Base-by-base conservation (phyloP, 2,329 filamentous ascomycete species). In the Dactylella cylindrospora region DNA sequence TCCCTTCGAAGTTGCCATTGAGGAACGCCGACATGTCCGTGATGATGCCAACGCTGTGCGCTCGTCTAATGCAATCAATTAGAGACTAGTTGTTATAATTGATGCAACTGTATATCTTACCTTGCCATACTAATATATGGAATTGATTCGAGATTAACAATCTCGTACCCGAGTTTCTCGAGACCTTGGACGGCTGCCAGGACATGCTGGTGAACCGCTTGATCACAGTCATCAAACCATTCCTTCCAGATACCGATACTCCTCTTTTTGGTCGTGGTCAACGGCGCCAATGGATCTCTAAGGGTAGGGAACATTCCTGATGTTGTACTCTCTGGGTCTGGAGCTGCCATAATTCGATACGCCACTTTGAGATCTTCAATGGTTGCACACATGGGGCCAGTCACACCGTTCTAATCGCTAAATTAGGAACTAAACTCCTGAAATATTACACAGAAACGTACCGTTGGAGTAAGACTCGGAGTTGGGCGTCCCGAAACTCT, bases 321-420 rank as follows among this genome's bases (percentile, higher is more conserved):
- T 5, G 78, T 73, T 0, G 78, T 75, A 70, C 85, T 79, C 2
- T 77, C 73, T 0, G 84, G 80, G 68, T 95, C 80, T 0, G 88
- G 86, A 46, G 82, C 79, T 1, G 86, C 80, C 79, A 94, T 89
- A 68, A 87, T 71, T 43, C 87, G 83, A 74, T 93, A 96, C n/a
- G 86, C 85, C 46, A 90, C 78, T 64, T 85, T 84, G 4, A 96
- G 80, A 69, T 95, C 90, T 28, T 83, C 77, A 65, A 86, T 86
- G 50, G 80, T 91, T 40, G 82, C 79, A 12, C 88, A 85, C 68
- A 95, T 80, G 5, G 90, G 90, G 0, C 88, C 88, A 5, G 81
- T 76, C 12, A 93, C 84, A 52, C 77, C 78, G 5, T 60, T 66
- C 22, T 55, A 44, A 26, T 40, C 22, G 19, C 12, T n/a, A 33